Evolutionary conservation across 1,284 basidiomycete genomes (phyloP), one percentile per base, ranked within the genome.

Genomic region (Puccinia coronata): DNA sequence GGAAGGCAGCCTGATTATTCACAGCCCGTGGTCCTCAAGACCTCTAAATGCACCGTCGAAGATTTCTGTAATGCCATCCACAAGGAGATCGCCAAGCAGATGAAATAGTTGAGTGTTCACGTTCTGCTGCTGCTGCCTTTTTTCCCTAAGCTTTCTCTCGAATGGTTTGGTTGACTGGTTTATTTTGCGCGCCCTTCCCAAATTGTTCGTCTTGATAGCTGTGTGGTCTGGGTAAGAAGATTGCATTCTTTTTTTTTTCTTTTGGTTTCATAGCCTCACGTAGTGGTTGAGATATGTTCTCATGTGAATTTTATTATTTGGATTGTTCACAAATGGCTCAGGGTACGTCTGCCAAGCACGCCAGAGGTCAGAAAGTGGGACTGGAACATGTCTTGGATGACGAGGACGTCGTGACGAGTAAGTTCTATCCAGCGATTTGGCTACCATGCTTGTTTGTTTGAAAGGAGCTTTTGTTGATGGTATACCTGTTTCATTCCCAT

Each of bases 361-460:
- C 95, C 18, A 89, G 96, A 84, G 97, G 97, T 1, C 97, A 99
- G 87, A 96, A 97, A 86, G 95, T 98, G 41, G 96, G 97, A 11
- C 84, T 95, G 78, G 94, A 96, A 82, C 84, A 83, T 76, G 77
- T 82, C 14, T 76, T 85, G 51, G 82, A 82, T 39, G 83, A 80
- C 72, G 78, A 80, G 31, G 78, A 80, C 53, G 78, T 80, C 23
- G 78, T 80, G 20, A 80, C 78, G 36, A 80, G 78, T 80, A 39
- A 71, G 69, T 53, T 49, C 49, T n/a, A 51, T 20, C 49, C 8
- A 63, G 39, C 18, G 34, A 39, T 63, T 63, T 34, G 20, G 23
- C 2, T 25, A 2, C 4, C 18, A 34, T 63, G 5, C 16, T 14
- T 39, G 31, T 31, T 63, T 63, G 34, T 51, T 53, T 71, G 1